Percentiles rank a stretch among this genome's conserved stretches.
These are phyloP conservation scores for Polysphondylium violaceum DNA, from an alignment of 78 protist genomes.

Conservation along the genomic window DNA sequence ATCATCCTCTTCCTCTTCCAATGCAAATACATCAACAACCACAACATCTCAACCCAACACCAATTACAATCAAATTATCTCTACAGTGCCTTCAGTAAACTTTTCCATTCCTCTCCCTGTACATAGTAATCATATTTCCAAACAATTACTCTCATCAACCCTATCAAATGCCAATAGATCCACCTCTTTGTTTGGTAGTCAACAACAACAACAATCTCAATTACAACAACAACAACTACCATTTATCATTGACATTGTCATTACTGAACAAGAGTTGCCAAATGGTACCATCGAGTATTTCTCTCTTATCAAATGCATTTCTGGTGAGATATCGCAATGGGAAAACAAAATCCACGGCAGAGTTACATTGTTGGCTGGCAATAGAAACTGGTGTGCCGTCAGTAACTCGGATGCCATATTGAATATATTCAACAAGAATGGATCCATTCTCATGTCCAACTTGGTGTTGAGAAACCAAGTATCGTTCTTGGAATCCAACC, in stretches of 20 bases:
- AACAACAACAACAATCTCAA: not conserved
- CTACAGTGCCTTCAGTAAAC: not conserved
- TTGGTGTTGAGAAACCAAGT: slow-evolving; percentile 51
- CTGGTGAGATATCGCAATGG: slow-evolving; percentile 2
- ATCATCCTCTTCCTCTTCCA: not conserved
- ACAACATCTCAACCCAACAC: not conserved
- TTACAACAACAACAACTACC: slow-evolving; percentile 13
- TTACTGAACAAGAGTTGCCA: slow-evolving; percentile 46
- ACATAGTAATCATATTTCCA: not conserved
- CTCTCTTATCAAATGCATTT: slow-evolving; percentile 18
- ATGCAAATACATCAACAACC: not conserved
- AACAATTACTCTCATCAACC: slow-evolving; percentile 4
- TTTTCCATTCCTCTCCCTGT: slow-evolving; percentile 15
- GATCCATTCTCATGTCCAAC: slow-evolving; percentile 50
- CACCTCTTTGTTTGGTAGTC: not conserved
- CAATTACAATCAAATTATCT: not conserved
- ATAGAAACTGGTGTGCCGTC: slow-evolving; percentile 54
- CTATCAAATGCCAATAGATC: not conserved
- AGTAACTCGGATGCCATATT: slow-evolving; percentile 22
- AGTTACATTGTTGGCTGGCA: slow-evolving; percentile 38
- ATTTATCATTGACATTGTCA: slow-evolving; percentile 17
- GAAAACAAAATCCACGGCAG: slow-evolving; percentile 59
- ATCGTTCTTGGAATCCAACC: slow-evolving; percentile 51
- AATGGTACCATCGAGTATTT: slow-evolving; percentile 36
- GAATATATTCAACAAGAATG: slow-evolving; percentile 39